A percentile compares a stretch with the other conserved stretches of the same genome.
Evolutionary conservation across 805 yeast genomes (phyloP).

Genomic region (Yarrowia bubula): DNA sequence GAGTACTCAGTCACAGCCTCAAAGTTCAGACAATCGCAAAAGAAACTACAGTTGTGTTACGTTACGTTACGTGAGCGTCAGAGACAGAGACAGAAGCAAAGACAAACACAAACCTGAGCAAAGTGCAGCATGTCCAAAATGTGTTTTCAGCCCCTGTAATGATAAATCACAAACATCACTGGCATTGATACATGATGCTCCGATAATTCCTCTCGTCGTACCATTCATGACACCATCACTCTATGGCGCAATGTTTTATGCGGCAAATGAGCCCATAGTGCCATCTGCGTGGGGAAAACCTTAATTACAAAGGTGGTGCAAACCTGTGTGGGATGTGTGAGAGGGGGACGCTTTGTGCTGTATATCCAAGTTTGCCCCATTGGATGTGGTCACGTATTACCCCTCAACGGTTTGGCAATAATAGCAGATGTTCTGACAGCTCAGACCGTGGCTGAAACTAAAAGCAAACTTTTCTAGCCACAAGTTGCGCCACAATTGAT

Average conservation of each 20-base stretch:
- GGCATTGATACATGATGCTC: not conserved
- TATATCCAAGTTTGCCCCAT: not conserved
- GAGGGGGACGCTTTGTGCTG: not conserved
- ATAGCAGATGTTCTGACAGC: too few relatives aligned
- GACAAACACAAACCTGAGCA: not conserved
- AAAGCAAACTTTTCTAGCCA: not conserved
- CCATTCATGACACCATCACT: not conserved
- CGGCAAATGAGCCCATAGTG: slow-evolving; percentile 3
- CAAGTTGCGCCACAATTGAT: not conserved
- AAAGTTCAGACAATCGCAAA: not conserved
- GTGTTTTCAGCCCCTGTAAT: too few relatives aligned
- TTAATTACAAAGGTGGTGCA: not conserved
- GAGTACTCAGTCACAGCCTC: not conserved
- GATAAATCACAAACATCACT: too few relatives aligned
- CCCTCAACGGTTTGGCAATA: too few relatives aligned
- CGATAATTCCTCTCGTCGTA: not conserved
- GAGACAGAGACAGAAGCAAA: too few relatives aligned
- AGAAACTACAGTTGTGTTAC: not conserved
- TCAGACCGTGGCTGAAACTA: not conserved
- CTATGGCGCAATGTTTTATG: slow-evolving; percentile 19
- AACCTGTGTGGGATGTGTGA: not conserved
- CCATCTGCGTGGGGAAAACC: slow-evolving; percentile 1
- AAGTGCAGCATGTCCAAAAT: too few relatives aligned
- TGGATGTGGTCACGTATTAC: not conserved
- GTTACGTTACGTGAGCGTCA: not conserved